phyloP scores from a whole-genome alignment of 2,329 filamentous ascomycete genomes.

The Penicillium griseofulvum region DNA sequence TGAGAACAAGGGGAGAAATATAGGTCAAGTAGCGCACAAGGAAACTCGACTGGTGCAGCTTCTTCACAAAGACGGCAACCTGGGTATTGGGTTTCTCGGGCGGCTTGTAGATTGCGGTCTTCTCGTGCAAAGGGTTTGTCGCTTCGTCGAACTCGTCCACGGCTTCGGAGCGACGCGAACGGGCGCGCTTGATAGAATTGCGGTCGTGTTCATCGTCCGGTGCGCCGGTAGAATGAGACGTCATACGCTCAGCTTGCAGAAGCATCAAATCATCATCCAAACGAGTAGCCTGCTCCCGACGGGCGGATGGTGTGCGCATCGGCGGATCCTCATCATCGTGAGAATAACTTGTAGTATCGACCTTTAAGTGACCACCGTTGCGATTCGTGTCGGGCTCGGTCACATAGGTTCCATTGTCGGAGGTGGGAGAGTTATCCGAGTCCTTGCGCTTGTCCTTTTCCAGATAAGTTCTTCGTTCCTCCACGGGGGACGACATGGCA shows the following conservation, averaged over 20 bases:
- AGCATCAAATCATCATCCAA: slow-evolving; percentile 66
- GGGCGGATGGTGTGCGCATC: slow-evolving; percentile 53
- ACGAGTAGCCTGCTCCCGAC: slow-evolving; percentile 59
- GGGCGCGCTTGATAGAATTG: slow-evolving; percentile 51
- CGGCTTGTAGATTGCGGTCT: slow-evolving; percentile 62
- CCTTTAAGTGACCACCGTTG: slow-evolving; percentile 18
- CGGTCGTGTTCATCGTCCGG: slow-evolving; percentile 30
- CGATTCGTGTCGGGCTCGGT: slow-evolving; percentile 19
- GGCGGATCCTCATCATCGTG: slow-evolving; percentile 2
- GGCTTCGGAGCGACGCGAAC: slow-evolving; percentile 55
- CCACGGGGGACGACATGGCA: slow-evolving; percentile 37
- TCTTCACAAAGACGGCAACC: slow-evolving; percentile 64
- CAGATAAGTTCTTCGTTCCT: slow-evolving; percentile 29
- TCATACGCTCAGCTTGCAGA: slow-evolving; percentile 62
- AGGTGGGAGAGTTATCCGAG: slow-evolving; percentile 25
- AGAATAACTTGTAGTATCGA: slow-evolving; percentile 31
- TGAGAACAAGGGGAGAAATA: slow-evolving; percentile 61
- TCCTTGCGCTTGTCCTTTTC: slow-evolving; percentile 27
- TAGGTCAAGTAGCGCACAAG: slow-evolving; percentile 70
- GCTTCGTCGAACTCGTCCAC: slow-evolving; percentile 66
- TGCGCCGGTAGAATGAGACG: slow-evolving; percentile 45
- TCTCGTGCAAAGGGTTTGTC: slow-evolving; percentile 68
- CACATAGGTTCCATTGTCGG: slow-evolving; percentile 34
- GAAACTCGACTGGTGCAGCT: slow-evolving; percentile 63
- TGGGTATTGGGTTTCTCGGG: slow-evolving; percentile 61